These are phyloP conservation scores for Diplodia sapinea DNA, from an alignment of 2,329 filamentous ascomycete species.

Conservation along the genomic window DNA sequence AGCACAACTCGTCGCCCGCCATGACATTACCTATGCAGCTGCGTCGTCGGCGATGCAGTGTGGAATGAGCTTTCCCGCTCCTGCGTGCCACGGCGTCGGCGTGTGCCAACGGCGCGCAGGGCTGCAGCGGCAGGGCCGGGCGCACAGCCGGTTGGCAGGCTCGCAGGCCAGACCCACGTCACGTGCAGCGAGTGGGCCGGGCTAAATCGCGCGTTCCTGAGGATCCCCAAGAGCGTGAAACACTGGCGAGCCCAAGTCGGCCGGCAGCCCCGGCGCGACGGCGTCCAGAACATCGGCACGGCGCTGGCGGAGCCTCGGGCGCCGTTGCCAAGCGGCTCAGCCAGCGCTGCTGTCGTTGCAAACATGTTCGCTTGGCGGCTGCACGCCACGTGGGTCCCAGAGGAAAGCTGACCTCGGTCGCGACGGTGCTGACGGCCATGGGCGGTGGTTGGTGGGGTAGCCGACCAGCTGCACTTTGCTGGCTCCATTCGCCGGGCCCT, in stretches of 20 bases:
- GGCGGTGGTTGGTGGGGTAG: slow-evolving; percentile 4
- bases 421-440: neutral
- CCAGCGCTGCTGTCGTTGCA: neutral
- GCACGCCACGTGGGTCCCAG: slow-evolving; percentile 27
- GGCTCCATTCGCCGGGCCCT: slow-evolving; percentile 7
- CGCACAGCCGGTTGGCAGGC: slow-evolving; percentile 17
- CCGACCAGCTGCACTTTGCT: neutral
- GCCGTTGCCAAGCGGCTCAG: slow-evolving; percentile 23
- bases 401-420: neutral
- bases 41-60: slow-evolving; percentile 5
- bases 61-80: slow-evolving; percentile 4
- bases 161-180: slow-evolving; percentile 7
- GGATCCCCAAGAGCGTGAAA: slow-evolving; percentile 26
- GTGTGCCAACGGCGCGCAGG: slow-evolving; percentile 19
- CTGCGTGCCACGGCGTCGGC: slow-evolving; percentile 4
- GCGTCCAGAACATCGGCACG: slow-evolving; percentile 24
- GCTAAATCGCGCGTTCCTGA: slow-evolving; percentile 28
- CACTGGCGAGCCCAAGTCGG: neutral
- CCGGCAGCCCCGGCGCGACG: neutral
- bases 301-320: slow-evolving; percentile 11
- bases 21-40: slow-evolving; percentile 16
- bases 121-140: slow-evolving; percentile 21
- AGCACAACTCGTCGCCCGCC: slow-evolving; percentile 7
- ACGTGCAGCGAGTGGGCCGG: neutral
- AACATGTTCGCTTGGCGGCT: slow-evolving; percentile 17